Evolutionary conservation across 176 grass and related monocot genomes (phyloP), one percentile per base, ranked within the genome.

Genomic region (Zoysia japonica): DNA sequence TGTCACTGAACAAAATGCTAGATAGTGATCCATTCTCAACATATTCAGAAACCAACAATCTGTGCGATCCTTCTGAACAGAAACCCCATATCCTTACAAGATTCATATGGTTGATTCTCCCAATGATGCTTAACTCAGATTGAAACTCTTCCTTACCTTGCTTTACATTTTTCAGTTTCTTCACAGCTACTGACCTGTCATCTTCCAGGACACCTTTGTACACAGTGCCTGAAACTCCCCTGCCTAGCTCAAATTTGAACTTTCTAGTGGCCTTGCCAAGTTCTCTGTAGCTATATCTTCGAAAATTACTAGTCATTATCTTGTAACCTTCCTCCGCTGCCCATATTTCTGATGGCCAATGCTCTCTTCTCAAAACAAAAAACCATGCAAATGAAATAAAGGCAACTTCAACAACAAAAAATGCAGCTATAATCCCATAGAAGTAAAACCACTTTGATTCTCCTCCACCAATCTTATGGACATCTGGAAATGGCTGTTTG

Each of bases 51-150:
- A 89, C 77, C 76, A 89, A 68, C 59, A 89, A 57, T 52, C 77
- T 78, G 49, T 85, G 11, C 1, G 77, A 85, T 2, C 55, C 45
- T 19, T 89, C 82, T 9, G 82, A 89, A 65, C 87, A 89, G 45
- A 77, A 81, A 3, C 77, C 77, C 82, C 82, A 85, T 11, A 89
- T 64, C 70, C 87, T 85, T 11, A 76, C 87, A 43, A 89, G 77
- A 79, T 89, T 89, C 77, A 80, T 89, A 74, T 85, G 82, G 77
- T 89, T 76, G 50, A 89, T 89, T 9, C 77, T 69, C 61, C 76
- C 53, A 49, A 89, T 89, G 41, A 89, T 16, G 28, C 71, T 49
- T 13, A 89, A 54, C 70, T 89, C 87, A 70, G 77, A 63, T 65
- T 89, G 82, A 77, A 89, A 89, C 57, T 85, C 87, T 77, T 89